Conservation (phyloP, 768 basidiomycete genomes). For the Trametes elegans region DNA sequence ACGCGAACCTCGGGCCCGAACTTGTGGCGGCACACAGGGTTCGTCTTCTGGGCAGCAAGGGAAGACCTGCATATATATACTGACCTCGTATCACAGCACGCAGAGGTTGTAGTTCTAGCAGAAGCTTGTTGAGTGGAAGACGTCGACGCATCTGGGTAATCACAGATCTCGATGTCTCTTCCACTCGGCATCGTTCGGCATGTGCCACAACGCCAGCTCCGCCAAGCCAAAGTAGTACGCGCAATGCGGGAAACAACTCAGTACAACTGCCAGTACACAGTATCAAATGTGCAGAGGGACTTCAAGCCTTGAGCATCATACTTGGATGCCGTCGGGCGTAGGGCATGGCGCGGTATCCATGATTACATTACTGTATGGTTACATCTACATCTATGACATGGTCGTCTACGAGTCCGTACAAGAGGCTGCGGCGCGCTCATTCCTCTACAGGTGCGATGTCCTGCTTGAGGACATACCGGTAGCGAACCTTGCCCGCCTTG, state of each 20-base stretch:
- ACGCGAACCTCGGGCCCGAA: no score
- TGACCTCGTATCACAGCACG: no score
- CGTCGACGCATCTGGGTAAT: not conserved
- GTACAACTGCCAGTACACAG: no score
- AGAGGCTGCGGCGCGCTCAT: not conserved
- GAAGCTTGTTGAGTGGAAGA: no score
- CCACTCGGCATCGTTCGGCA: conserved; percentile 3
- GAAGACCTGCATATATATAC: no score
- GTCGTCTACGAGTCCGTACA: not conserved
- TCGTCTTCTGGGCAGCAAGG: no score
- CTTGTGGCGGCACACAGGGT: no score
- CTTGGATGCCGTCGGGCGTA: not conserved
- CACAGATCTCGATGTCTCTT: not conserved
- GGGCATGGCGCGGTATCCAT: not conserved
- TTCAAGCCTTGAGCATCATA: no score
- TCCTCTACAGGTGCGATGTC: conserved; percentile 20
- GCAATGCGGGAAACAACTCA: no score
- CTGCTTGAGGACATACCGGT: conserved; percentile 50
- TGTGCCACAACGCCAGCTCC: not conserved
- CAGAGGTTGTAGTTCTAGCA: no score
- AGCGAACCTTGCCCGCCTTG: conserved; percentile 48
- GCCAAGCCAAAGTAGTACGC: not conserved
- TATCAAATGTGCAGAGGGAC: no score
- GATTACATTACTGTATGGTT: not conserved
- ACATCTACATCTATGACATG: not conserved